Evolutionary conservation across 306 rosid species (phyloP), one percentile per base, ranked within the genome.

Genomic region (Glycine soja): DNA sequence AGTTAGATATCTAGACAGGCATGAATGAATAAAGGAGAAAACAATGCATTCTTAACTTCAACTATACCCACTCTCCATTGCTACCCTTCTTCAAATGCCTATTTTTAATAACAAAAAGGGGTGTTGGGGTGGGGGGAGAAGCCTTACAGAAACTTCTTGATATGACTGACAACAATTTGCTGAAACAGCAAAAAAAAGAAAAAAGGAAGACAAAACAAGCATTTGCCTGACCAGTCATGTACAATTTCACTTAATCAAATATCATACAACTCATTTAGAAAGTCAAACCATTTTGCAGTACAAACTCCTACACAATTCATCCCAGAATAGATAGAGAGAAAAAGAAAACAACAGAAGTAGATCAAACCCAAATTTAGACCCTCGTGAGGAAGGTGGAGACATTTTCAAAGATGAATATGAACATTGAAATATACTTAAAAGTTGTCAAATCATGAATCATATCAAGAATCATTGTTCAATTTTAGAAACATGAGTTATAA

Each of bases 1-100:
- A 58, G 16, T 62, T 62, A 34, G 68, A 84, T 40, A 74, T 63
- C 43, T 13, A n/a, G 54, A 34, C 52, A 40, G 75, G 48, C 77
- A 73, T 67, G 75, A 67, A 74, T 34, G 52, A 51, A 52, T 10
- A 43, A 30, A 42, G 58, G 46, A 52, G 75, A 14, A 48, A 58
- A 77, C 6, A 81, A 61, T 67, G 70, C 63, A 74, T 69, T 74
- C 40, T n/a, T 32, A 43, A 82, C 67, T 56, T 81, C 83, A 45
- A 51, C 19, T 67, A 24, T 30, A 71, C 67, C 52, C 76, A 45
- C 42, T 58, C 68, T 66, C 78, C 58, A 19, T 14, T 30, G 77
- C 62, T 85, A 74, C 38, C 78, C 43, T 48, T 68, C 78, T 59
- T 82, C 66, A 67, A 82, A 68, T 43, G 76, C 19, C 48, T 10